Percentiles rank a stretch among this genome's conserved stretches.
Evolutionary conservation across 2,329 filamentous ascomycete species (phyloP).

Genomic region (Teratosphaeria gauchensis): DNA sequence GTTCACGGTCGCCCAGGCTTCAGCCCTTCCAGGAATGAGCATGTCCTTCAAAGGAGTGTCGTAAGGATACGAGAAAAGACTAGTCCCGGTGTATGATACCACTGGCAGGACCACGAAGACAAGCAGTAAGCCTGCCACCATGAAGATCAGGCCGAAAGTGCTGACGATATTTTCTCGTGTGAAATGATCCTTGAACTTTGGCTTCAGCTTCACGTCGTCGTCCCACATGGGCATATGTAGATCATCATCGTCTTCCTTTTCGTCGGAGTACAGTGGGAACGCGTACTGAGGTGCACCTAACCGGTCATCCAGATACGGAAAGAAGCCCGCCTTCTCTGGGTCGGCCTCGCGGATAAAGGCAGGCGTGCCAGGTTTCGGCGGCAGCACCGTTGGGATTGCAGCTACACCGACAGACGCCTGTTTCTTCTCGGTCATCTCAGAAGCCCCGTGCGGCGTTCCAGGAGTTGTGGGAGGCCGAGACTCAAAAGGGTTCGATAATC

Average conservation of each 20-base stretch:
- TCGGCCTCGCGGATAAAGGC: conserved; percentile 21
- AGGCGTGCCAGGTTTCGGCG: conserved; percentile 13
- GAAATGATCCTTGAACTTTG: conserved; percentile 37
- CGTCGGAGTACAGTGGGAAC: conserved; percentile 40
- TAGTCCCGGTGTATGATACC: conserved; percentile 35
- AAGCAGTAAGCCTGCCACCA: conserved; percentile 39
- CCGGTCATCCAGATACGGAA: conserved; percentile 39
- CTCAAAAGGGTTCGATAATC: conserved; percentile 18
- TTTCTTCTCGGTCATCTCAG: conserved; percentile 7
- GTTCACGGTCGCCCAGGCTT: conserved; percentile 40
- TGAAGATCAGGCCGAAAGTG: conserved; percentile 33
- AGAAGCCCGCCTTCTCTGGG: conserved; percentile 27
- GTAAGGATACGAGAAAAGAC: conserved; percentile 30
- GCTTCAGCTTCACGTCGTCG: conserved; percentile 37
- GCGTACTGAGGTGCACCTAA: conserved; percentile 33
- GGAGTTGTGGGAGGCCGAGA: conserved; percentile 14
- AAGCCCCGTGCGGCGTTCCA: conserved; percentile 4
- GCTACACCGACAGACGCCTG: conserved; percentile 6
- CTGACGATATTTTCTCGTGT: conserved; percentile 34
- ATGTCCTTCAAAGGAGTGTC: conserved; percentile 33
- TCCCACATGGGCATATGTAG: conserved; percentile 45
- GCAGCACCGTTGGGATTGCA: conserved; percentile 2
- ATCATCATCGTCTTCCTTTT: conserved; percentile 45
- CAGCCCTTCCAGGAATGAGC: conserved; percentile 19
- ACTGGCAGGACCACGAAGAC: conserved; percentile 44